Base-by-base conservation (phyloP, 345 rosid species). In the Salix dunnii region DNA sequence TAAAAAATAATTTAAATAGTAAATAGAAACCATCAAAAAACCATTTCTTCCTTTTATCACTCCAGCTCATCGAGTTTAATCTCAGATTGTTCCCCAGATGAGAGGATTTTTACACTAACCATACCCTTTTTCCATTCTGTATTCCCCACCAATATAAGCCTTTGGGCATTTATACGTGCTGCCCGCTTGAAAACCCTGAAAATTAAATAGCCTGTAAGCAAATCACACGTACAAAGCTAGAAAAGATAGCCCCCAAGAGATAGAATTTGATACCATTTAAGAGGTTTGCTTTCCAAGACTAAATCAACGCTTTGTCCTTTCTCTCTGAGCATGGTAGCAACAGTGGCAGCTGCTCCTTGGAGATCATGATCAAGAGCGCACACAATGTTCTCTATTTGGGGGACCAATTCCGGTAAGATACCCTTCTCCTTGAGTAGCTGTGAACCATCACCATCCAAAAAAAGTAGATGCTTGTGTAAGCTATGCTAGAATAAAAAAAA, bases 111-210 rank as follows among this genome's bases (percentile, higher is more conserved):
- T 21, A 95, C 97, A 60, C 88, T 66, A 65, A 95, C 99, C 84
- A 87, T 87, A 70, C 94, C 97, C 83, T 87, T 86, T 83, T 89
- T 83, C 96, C 97, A 95, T 82, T 95, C 99, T 0, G 68, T 80
- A 64, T 79, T 87, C 61, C 99, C 97, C 63, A 95, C 97, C 83
- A 95, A 78, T 82, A 93, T 80, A 82, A 93, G 83, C 85, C 96
- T 88, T 46, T 83, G 83, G n/a, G 96, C 96, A 81, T 91, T 88
- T 76, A 87, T 77, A 8, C 99, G 85, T 48, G 87, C 89, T 1
- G 97, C 99, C 66, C 99, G 88, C 83, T 91, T 91, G 90, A 95
- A 95, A 62, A 92, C 97, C 99, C 96, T 91, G 71, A 68, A 74
- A 81, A 10, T 1, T 25, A 20, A 20, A 46, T 13, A 46, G 43